Conservation (phyloP, 192 early-diverging fungal species). For the Neocallimastix lanati region DNA sequence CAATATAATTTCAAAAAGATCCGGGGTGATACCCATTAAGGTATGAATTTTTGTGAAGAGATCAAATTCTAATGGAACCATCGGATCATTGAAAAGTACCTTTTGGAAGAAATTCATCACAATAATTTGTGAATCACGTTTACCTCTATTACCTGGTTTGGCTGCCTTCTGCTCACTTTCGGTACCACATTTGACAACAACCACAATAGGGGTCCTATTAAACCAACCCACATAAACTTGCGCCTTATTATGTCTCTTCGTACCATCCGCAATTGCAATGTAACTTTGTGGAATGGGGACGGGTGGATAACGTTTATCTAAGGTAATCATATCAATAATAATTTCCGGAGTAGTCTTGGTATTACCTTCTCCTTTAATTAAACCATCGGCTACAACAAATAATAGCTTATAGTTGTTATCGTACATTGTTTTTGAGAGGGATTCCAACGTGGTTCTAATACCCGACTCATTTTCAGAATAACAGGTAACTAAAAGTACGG, state of each 20-base stretch:
- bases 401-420: background rate
- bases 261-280: background rate
- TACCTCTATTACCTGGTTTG: slow-evolving; percentile 3
- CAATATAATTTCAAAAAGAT: background rate
- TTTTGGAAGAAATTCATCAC: background rate
- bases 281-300: background rate
- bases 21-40: background rate
- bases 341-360: background rate
- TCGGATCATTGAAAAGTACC: background rate
- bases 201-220: background rate
- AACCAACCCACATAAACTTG: slow-evolving; percentile 3
- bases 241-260: background rate
- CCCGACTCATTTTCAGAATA: background rate
- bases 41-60: background rate
- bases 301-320: background rate
- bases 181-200: slow-evolving; percentile 2
- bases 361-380: slow-evolving; percentile 3
- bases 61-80: slow-evolving; percentile 1
- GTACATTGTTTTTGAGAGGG: background rate
- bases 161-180: background rate
- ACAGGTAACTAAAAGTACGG: background rate
- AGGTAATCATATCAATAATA: slow-evolving; percentile 2
- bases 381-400: slow-evolving; percentile 2
- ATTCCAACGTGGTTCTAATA: background rate
- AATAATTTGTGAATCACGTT: slow-evolving; percentile 4